Base-by-base conservation (phyloP, 768 basidiomycete species). In the Mycena venus region DNA sequence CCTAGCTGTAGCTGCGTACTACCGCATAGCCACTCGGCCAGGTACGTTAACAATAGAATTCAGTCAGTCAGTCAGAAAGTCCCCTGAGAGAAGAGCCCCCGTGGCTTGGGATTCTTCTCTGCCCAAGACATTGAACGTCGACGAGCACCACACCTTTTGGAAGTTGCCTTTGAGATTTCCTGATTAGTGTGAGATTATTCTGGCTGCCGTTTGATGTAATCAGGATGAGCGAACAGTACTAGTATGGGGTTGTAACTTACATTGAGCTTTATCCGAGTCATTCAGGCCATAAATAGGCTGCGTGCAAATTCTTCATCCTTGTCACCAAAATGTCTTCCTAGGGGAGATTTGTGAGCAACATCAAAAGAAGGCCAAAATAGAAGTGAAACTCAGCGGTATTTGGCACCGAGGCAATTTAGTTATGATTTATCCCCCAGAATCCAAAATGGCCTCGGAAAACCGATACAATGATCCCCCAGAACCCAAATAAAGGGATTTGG, bases 271-370 rank as follows among this genome's bases (percentile, higher is more conserved):
- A n/a, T n/a, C n/a, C n/a, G n/a, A n/a, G n/a, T n/a, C n/a, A n/a
- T n/a, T n/a, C n/a, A n/a, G n/a, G n/a, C n/a, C n/a, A n/a, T n/a
- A n/a, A n/a, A n/a, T n/a, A n/a, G n/a, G 53, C 53, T 25, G 27
- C 53, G 23, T 25, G 7, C 53, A 55, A 55, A 55, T 55, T 55
- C n/a, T 55, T 55, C 15, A 55, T 55, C 11, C 55, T 58, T 44
- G 42, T 44, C 42, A 15, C 42, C 42, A 15, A 58, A 58, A 32
- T 32, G 55, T 58, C 55, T 58, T 34, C 29, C 55, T 58, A 58
- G 55, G 55, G 55, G 55, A 58, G 55, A 58, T 58, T 58, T 58
- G 55, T 58, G 55, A 58, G 29, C 55, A 15, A 58, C 55, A 58
- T 58, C 27, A 32, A 58, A 32, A 58, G 55, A 58, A 58, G 29